Percentiles rank a stretch among this genome's conserved stretches.
phyloP scores from a whole-genome alignment of 2,329 filamentous ascomycete species.

The Nothophoma quercina region DNA sequence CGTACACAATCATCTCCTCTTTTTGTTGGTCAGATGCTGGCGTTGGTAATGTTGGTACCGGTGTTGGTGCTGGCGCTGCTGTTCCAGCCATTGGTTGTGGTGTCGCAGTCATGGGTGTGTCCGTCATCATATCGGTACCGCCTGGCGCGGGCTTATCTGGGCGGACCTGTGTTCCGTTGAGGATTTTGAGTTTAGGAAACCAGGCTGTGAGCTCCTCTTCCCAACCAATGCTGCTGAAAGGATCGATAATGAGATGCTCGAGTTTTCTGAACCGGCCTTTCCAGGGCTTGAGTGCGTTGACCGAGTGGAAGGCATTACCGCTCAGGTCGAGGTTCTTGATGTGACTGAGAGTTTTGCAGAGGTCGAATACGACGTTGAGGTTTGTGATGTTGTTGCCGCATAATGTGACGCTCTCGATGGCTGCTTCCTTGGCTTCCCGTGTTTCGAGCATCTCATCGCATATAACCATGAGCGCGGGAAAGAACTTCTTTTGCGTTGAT shows the following conservation, averaged over 20 bases:
- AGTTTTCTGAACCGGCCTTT: constrained; percentile 78
- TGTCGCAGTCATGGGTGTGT: constrained; percentile 50
- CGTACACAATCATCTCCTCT: constrained; percentile 72
- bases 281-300: constrained; percentile 76
- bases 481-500: constrained; percentile 82
- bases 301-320: constrained; percentile 76
- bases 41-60: background rate
- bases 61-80: constrained; percentile 51
- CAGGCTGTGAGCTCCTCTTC: constrained; percentile 75
- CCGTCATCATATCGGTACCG: constrained; percentile 34
- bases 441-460: constrained; percentile 80
- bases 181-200: constrained; percentile 80
- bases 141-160: constrained; percentile 63
- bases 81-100: constrained; percentile 47
- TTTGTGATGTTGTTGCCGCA: constrained; percentile 80
- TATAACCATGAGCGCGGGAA: constrained; percentile 88
- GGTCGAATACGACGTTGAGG: constrained; percentile 73
- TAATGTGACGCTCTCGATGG: constrained; percentile 82
- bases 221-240: constrained; percentile 58
- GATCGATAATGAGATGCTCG: constrained; percentile 77
- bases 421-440: constrained; percentile 74
- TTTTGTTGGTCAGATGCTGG: constrained; percentile 54
- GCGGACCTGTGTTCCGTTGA: constrained; percentile 79
- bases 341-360: constrained; percentile 82
- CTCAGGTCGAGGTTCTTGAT: constrained; percentile 90